phyloP scores from a whole-genome alignment of 805 yeast genomes.

The Schwanniomyces vanrijiae region DNA sequence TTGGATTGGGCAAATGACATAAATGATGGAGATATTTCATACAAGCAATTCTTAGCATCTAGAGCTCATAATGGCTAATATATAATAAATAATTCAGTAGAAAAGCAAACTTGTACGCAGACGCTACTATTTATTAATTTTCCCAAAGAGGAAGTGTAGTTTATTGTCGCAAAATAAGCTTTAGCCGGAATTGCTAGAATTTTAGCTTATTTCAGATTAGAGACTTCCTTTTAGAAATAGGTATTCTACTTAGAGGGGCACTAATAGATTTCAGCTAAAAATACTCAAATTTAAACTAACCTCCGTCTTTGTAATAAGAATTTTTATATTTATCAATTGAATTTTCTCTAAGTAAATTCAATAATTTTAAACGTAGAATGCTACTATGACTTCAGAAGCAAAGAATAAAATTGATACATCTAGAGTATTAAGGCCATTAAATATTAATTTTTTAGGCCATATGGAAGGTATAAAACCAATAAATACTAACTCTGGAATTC shows the following conservation, averaged over 20 bases:
- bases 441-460: not conserved
- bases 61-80: conserved; percentile 4
- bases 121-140: not conserved
- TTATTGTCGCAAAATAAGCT: not conserved
- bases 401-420: not conserved
- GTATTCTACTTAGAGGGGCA: conserved; percentile 3
- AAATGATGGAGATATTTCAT: conserved; percentile 39
- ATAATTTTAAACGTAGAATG: not conserved
- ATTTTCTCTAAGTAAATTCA: not conserved
- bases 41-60: conserved; percentile 4
- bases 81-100: not conserved
- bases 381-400: not conserved
- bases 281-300: not conserved
- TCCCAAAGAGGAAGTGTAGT: not conserved
- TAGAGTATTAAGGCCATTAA: not conserved
- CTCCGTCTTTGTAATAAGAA: not conserved
- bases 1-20: conserved; percentile 58
- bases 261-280: not conserved
- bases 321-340: not conserved
- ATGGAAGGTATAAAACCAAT: not conserved
- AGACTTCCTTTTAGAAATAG: not conserved
- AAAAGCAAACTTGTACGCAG: not conserved
- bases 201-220: not conserved
- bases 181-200: not conserved
- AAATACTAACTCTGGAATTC: not conserved